Conservation (phyloP, 352 stramenopile species). For the Phytophthora pseudosyringae region DNA sequence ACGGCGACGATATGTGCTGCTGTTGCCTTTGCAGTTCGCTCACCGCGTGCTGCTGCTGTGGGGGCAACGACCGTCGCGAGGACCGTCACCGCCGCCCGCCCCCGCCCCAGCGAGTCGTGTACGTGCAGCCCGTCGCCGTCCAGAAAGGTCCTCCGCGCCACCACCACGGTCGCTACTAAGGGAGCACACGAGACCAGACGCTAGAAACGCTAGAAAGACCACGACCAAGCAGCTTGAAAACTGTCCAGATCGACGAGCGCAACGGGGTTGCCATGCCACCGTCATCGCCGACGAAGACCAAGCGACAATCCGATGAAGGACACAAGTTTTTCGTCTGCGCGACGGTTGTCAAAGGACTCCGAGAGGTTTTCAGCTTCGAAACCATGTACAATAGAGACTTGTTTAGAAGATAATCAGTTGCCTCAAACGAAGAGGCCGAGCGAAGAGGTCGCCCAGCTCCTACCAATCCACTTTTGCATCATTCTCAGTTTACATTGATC, state of each 20-base stretch:
- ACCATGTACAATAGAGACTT: constrained; percentile 19
- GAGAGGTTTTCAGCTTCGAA: not conserved
- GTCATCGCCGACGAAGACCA: not conserved
- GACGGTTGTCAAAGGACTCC: not conserved
- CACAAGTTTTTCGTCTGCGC: not conserved
- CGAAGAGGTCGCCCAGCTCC: not conserved
- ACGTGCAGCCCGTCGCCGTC: constrained; percentile 48
- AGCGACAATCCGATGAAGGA: constrained; percentile 3
- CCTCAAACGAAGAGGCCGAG: constrained; percentile 6
- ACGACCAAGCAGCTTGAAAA: not conserved
- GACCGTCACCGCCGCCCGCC: constrained; percentile 23
- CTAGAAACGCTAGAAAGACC: not conserved
- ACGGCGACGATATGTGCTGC: constrained; percentile 42
- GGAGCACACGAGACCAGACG: not conserved
- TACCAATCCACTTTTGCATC: constrained; percentile 1
- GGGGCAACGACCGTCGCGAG: constrained; percentile 26
- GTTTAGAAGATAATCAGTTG: not conserved
- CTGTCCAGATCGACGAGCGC: not conserved
- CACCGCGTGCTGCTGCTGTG: constrained; percentile 41
- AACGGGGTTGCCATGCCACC: not conserved
- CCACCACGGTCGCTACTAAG: constrained; percentile 22
- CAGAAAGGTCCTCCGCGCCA: constrained; percentile 18
- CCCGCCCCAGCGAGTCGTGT: constrained; percentile 30
- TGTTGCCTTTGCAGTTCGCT: constrained; percentile 39
- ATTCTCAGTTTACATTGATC: constrained; percentile 18